phyloP scores from a whole-genome alignment of 2,329 filamentous ascomycete genomes.

The Ascochyta clinopodiicola region DNA sequence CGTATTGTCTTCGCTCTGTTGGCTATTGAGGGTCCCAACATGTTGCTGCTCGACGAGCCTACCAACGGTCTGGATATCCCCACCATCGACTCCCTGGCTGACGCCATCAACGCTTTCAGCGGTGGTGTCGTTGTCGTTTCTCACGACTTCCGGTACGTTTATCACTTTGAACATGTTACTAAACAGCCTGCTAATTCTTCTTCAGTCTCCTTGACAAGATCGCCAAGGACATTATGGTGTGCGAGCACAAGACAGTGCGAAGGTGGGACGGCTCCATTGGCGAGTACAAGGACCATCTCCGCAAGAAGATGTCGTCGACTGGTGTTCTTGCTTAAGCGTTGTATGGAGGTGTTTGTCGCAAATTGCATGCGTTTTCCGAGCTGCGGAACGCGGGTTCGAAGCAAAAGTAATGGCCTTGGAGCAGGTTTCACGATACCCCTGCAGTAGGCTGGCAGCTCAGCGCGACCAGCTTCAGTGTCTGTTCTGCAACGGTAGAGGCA shows the following conservation, averaged over 20 bases:
- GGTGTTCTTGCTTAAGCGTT: constrained; percentile 75
- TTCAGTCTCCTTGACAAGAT: constrained; percentile 95
- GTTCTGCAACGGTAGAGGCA: constrained; percentile 39
- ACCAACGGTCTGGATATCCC: constrained; percentile 99
- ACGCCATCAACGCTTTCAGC: constrained; percentile 95
- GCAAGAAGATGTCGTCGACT: constrained; percentile 95
- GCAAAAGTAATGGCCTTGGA: constrained; percentile 40
- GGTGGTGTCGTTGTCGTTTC: constrained; percentile 98
- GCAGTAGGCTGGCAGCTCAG: constrained; percentile 44
- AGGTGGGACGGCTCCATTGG: constrained; percentile 88
- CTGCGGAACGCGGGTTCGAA: constrained; percentile 32
- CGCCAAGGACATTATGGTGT: constrained; percentile 99
- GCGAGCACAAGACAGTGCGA: constrained; percentile 94
- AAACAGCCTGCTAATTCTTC: constrained; percentile 42
- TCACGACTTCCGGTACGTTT: constrained; percentile 93
- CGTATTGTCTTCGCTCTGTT: constrained; percentile 97
- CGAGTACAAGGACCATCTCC: constrained; percentile 97
- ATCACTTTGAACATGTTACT: background rate
- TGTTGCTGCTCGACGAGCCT: constrained; percentile 96
- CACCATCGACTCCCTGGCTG: constrained; percentile 95
- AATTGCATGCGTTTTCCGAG: constrained; percentile 38
- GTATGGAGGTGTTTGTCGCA: constrained; percentile 21
- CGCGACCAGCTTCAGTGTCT: constrained; percentile 44
- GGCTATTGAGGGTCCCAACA: constrained; percentile 95
- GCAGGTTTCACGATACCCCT: constrained; percentile 41